Base-by-base conservation (phyloP, 345 rosid species). In the Gynandropsis gynandra region DNA sequence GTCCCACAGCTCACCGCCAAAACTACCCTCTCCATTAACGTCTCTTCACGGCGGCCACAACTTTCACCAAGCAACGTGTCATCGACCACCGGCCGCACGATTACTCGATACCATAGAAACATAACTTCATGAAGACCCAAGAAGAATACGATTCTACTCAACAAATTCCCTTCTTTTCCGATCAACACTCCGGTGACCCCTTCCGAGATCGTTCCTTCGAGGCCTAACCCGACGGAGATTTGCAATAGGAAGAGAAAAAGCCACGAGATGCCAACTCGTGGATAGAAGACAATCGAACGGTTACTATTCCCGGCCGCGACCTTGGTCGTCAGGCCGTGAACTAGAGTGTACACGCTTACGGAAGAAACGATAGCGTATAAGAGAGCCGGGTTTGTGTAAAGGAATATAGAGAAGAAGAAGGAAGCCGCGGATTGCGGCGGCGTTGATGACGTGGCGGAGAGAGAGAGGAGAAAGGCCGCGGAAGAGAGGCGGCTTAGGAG, bases 1-100 rank as follows among this genome's bases (percentile, higher is more conserved):
- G 49, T 31, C 4, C 95, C 89, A 19, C 71, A 59, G 48, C 78
- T 70, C 54, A 69, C 15, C 9, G 77, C 88, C 66, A 74, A 34
- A 13, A 59, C 50, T 35, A 59, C 76, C 54, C 69, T 78, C 4
- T 79, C 76, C 8, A 71, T 63, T 80, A 73, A 64, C 48, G 56
- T 68, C 63, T 79, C 95, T 9, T 65, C 75, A 57, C 49, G 61
- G 18, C 42, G 48, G 52, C 52, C 7, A 4, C 19, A 33, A 0
- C 42, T 51, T 33, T 11, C 67, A 21, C 83, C 84, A 4, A 56
- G 72, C 10, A 80, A 20, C 1, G 89, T 66, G 54, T 70, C 82
- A 42, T 86, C 82, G 5, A 86, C 86, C 56, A 86, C 82, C 4
- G 92, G 82, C 57, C 67, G 77, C 35, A 86, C 92, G 8, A 72